A percentile compares a stretch with the other conserved stretches of the same genome.
Evolutionary conservation across 441 rosid genomes (phyloP).

Genomic region (Sinapis alba): DNA sequence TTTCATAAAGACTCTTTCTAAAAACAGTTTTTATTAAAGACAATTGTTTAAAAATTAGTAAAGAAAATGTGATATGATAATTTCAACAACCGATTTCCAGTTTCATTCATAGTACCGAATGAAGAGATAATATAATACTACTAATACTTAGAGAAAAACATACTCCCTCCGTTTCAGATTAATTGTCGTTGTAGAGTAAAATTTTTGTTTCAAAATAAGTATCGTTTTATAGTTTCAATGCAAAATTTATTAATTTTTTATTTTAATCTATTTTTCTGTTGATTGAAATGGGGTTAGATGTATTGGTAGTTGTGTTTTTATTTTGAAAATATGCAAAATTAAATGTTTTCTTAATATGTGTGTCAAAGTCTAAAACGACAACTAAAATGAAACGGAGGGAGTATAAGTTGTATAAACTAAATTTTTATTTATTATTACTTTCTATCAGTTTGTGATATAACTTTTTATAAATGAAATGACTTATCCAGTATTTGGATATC

Average conservation of each 20-base stretch:
- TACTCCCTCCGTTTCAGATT: no score
- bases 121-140: background rate
- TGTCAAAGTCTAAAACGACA: no score
- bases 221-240: no score
- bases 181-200: no score
- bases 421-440: background rate
- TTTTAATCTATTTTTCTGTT: no score
- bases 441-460: background rate
- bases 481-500: background rate
- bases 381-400: no score
- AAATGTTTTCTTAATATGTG: no score
- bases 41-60: background rate
- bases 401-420: background rate
- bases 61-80: background rate
- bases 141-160: background rate
- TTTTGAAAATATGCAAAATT: no score
- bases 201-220: no score
- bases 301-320: no score
- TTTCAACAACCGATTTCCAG: background rate
- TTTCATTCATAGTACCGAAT: background rate
- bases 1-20: background rate
- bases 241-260: no score
- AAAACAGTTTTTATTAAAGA: background rate
- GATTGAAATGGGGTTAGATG: no score
- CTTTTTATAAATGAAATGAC: background rate